Evolutionary conservation across 2,329 filamentous ascomycete species (phyloP).

Genomic region (Colletotrichum sp.): DNA sequence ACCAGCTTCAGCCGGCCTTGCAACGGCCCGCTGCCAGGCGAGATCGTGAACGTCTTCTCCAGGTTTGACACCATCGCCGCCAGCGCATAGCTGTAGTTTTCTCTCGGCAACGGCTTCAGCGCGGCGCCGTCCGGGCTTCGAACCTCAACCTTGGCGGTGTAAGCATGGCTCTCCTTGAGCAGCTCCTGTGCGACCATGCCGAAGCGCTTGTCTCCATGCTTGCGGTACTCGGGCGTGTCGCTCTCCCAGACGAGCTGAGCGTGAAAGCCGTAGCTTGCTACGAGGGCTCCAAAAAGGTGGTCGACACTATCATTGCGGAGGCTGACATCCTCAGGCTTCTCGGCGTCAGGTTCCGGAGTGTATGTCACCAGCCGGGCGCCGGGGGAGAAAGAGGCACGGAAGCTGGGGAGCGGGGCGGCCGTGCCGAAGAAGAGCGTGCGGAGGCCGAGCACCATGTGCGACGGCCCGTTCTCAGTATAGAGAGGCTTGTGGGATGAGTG

Average conservation of each 20-base stretch:
- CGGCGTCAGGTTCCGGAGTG: slow-evolving; percentile 16
- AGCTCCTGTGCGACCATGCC: slow-evolving; percentile 82
- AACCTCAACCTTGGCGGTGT: slow-evolving; percentile 45
- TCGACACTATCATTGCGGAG: slow-evolving; percentile 38
- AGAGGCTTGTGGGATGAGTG: slow-evolving; percentile 66
- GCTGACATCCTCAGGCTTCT: slow-evolving; percentile 18
- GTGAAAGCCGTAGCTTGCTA: slow-evolving; percentile 90
- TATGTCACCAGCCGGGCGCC: slow-evolving; percentile 57
- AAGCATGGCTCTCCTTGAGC: slow-evolving; percentile 60
- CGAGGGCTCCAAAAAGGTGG: slow-evolving; percentile 75
- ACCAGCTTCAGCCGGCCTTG: slow-evolving; percentile 76
- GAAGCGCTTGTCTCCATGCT: slow-evolving; percentile 79
- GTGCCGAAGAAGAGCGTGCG: slow-evolving; percentile 65
- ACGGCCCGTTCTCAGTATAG: slow-evolving; percentile 44
- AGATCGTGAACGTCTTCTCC: slow-evolving; percentile 83
- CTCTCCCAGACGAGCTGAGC: slow-evolving; percentile 89
- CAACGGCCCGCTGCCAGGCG: slow-evolving; percentile 72
- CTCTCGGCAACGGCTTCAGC: slow-evolving; percentile 30
- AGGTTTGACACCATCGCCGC: slow-evolving; percentile 80
- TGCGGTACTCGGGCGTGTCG: slow-evolving; percentile 82
- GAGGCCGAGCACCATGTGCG: slow-evolving; percentile 54
- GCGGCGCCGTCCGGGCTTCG: slow-evolving; percentile 16
- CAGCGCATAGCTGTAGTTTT: slow-evolving; percentile 77
- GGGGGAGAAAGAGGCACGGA: slow-evolving; percentile 65
- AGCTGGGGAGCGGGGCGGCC: slow-evolving; percentile 63